phyloP scores from a whole-genome alignment of 164 flowering plant species.

The Pachysandra terminalis region DNA sequence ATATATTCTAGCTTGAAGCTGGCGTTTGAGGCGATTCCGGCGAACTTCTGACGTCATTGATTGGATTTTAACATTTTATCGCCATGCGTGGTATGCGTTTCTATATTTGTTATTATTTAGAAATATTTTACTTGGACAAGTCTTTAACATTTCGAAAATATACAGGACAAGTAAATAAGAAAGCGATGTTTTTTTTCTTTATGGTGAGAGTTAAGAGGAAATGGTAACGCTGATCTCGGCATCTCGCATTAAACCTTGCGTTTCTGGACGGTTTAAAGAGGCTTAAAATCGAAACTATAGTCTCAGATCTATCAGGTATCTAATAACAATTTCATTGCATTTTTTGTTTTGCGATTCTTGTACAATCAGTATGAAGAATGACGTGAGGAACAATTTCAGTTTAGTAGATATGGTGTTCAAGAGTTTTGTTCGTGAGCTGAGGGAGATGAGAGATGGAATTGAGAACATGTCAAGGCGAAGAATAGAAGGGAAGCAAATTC shows the following conservation, averaged over 20 bases:
- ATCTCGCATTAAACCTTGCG: background rate
- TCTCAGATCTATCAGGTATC: background rate
- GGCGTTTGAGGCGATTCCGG: background rate
- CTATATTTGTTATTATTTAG: background rate
- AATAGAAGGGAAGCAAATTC: slow-evolving; percentile 44
- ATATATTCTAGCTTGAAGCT: background rate
- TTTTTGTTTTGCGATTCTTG: background rate
- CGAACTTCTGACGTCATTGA: background rate
- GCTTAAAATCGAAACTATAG: background rate
- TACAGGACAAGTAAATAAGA: background rate
- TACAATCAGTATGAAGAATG: background rate
- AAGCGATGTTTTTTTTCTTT: background rate
- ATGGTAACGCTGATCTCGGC: background rate
- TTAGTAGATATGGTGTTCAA: slow-evolving; percentile 53
- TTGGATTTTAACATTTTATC: background rate
- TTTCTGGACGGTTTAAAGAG: background rate
- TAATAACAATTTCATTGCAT: background rate
- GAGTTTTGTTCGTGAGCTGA: slow-evolving; percentile 62
- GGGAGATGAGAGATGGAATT: slow-evolving; percentile 66
- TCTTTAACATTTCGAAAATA: background rate
- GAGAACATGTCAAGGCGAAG: slow-evolving; percentile 55
- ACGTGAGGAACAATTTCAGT: background rate
- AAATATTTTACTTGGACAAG: background rate
- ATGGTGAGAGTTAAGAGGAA: slow-evolving; percentile 4
- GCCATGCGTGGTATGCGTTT: background rate